phyloP scores from a whole-genome alignment of 768 basidiomycete species.

The Suillus americanus region DNA sequence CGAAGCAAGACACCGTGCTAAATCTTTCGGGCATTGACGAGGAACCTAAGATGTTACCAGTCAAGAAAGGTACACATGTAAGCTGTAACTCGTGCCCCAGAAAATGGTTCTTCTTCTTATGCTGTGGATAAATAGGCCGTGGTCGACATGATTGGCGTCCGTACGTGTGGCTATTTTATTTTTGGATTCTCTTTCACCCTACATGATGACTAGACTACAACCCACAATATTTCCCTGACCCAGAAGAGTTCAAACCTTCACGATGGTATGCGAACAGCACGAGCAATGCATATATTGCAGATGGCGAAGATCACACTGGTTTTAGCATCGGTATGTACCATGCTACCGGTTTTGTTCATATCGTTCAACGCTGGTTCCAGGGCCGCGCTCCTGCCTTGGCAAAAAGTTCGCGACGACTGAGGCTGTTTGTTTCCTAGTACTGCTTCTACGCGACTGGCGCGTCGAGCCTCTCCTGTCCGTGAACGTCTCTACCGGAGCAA shows the following conservation, averaged over 20 bases:
- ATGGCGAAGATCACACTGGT: constrained; percentile 21
- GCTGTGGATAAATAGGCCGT: constrained; percentile 15
- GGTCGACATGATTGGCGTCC: constrained; percentile 31
- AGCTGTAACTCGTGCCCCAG: background rate
- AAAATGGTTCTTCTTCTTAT: background rate
- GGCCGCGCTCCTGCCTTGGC: constrained; percentile 54
- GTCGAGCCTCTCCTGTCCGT: constrained; percentile 43
- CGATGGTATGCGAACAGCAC: constrained; percentile 34
- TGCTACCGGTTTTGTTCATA: background rate
- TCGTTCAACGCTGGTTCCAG: constrained; percentile 22
- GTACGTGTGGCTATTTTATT: constrained; percentile 17
- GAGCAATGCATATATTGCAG: constrained; percentile 9
- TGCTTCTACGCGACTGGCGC: constrained; percentile 52
- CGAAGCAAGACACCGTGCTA: constrained; percentile 26
- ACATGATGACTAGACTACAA: constrained; percentile 35
- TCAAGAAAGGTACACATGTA: constrained; percentile 24
- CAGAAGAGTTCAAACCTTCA: constrained; percentile 35
- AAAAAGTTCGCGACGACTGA: constrained; percentile 55
- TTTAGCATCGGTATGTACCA: constrained; percentile 23
- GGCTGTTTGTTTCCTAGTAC: constrained; percentile 50
- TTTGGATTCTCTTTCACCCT: constrained; percentile 12
- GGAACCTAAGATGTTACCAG: constrained; percentile 18
- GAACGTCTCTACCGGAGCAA: constrained; percentile 10
- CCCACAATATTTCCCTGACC: constrained; percentile 35
- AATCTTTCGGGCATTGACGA: constrained; percentile 15